A percentile compares a stretch with the other conserved stretches of the same genome.
phyloP scores from a whole-genome alignment of 108 stramenopile species.

The Parietichytrium sp. region DNA sequence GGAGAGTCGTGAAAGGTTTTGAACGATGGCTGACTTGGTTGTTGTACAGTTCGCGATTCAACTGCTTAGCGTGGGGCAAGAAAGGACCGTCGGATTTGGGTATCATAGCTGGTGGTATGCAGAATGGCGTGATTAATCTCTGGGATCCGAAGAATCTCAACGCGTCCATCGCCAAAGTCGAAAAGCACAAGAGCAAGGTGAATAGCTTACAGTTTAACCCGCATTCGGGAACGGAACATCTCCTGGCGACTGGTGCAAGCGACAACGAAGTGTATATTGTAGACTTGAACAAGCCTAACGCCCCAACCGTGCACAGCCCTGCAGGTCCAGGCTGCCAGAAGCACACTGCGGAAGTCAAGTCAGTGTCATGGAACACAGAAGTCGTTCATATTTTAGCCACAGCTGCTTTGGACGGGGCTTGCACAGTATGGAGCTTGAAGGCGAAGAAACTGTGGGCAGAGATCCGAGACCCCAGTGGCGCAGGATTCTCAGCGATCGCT shows the following conservation, averaged over 20 bases:
- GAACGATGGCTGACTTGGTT: no score
- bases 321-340: slow-evolving; percentile 50
- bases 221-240: slow-evolving; percentile 64
- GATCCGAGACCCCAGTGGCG: slow-evolving; percentile 62
- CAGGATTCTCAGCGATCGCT: slow-evolving; percentile 73
- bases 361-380: slow-evolving; percentile 90
- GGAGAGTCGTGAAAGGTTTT: no score
- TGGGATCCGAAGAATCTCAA: slow-evolving; percentile 79
- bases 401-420: slow-evolving; percentile 72
- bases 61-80: slow-evolving; percentile 12
- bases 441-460: slow-evolving; percentile 92
- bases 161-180: slow-evolving; percentile 57
- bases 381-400: slow-evolving; percentile 90
- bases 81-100: slow-evolving; percentile 62
- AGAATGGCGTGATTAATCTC: slow-evolving; percentile 82
- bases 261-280: slow-evolving; percentile 74
- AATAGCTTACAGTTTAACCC: slow-evolving; percentile 83
- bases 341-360: slow-evolving; percentile 76
- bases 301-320: slow-evolving; percentile 57
- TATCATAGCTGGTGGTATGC: slow-evolving; percentile 90
- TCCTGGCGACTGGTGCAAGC: slow-evolving; percentile 79
- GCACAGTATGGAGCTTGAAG: slow-evolving; percentile 86
- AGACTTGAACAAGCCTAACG: slow-evolving; percentile 59
- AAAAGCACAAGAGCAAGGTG: slow-evolving; percentile 66
- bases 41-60: slow-evolving; percentile 65